Evolutionary conservation across 805 yeast species (phyloP).

Genomic region (Myxozyma neglecta): DNA sequence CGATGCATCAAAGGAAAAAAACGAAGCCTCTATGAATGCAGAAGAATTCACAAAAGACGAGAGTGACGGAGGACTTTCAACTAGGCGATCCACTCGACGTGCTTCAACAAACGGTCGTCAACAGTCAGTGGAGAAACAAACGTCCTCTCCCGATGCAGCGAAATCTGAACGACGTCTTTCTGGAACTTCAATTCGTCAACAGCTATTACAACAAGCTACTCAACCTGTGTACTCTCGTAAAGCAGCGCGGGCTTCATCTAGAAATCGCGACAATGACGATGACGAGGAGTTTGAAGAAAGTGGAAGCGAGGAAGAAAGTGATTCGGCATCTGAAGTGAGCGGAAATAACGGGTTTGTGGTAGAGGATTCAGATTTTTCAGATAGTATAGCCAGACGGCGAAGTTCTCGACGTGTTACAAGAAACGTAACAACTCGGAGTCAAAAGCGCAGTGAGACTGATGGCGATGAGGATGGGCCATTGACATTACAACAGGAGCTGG

Average conservation of each 20-base stretch:
- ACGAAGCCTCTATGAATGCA: background rate
- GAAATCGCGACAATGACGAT: slow-evolving; percentile 29
- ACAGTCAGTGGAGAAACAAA: background rate
- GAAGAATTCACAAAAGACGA: background rate
- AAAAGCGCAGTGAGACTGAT: slow-evolving; percentile 6
- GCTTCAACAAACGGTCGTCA: background rate
- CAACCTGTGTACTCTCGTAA: slow-evolving; percentile 40
- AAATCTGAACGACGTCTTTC: slow-evolving; percentile 8
- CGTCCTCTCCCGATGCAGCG: background rate
- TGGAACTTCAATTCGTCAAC: slow-evolving; percentile 25
- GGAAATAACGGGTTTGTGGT: slow-evolving; percentile 33
- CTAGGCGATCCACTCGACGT: background rate
- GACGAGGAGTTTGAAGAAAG: slow-evolving; percentile 27
- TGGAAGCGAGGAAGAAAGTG: slow-evolving; percentile 30
- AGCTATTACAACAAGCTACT: slow-evolving; percentile 19
- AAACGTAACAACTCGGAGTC: background rate
- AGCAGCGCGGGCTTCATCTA: slow-evolving; percentile 36
- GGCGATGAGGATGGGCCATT: slow-evolving; percentile 6
- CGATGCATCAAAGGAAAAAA: background rate
- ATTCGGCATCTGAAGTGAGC: slow-evolving; percentile 27
- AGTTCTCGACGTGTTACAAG: slow-evolving; percentile 13
- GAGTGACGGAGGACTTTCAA: background rate
- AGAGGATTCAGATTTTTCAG: slow-evolving; percentile 27
- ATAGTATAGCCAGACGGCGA: background rate
- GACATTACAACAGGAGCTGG: slow-evolving; percentile 59